Conservation (phyloP, 345 rosid species). For the Salix viminalis region DNA sequence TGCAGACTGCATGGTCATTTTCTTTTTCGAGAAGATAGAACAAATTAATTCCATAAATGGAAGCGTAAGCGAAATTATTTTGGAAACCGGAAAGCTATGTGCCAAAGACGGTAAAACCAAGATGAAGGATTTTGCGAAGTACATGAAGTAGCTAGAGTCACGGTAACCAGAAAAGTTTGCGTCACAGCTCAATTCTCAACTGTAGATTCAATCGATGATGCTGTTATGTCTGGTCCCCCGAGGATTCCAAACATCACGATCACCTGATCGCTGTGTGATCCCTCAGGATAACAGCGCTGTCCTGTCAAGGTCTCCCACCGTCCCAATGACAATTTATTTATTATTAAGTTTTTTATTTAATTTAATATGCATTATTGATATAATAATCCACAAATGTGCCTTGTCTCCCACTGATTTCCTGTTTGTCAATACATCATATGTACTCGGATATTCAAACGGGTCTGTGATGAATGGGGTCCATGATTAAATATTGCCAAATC, state of each 20-base stretch:
- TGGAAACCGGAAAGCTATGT: no score
- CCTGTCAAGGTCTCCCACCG: background rate
- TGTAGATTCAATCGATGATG: background rate
- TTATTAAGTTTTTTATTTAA: background rate
- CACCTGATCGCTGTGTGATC: background rate
- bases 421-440: background rate
- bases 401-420: background rate
- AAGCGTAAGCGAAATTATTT: no score
- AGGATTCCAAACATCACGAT: background rate
- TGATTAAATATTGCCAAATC: background rate
- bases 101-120: background rate
- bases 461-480: background rate
- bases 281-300: background rate
- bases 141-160: background rate
- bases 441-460: constrained; percentile 18
- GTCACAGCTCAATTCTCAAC: constrained; percentile 9
- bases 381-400: background rate
- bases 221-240: background rate
- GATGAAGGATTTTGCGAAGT: background rate
- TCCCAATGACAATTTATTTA: background rate
- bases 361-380: background rate
- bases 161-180: background rate
- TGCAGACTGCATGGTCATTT: no score
- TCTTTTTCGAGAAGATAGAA: no score
- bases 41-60: no score